phyloP scores from a whole-genome alignment of 306 rosid genomes.

The Casuarina glauca region DNA sequence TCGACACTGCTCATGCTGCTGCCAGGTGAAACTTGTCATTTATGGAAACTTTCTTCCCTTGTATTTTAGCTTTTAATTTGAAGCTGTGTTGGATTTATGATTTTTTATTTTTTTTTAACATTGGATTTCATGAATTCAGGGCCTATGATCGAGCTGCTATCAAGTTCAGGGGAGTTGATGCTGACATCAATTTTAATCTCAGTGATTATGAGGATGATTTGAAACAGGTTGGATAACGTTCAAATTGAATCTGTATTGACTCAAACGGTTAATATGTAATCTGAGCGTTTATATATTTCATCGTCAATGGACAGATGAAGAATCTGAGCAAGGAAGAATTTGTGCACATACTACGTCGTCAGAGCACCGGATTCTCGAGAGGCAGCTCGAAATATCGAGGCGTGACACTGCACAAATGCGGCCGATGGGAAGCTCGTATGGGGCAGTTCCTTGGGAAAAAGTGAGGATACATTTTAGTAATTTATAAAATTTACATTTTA shows the following conservation, averaged over 20 bases:
- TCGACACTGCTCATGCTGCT: conserved; percentile 97
- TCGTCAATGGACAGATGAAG: conserved; percentile 57
- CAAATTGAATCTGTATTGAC: neutral
- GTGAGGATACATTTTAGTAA: conserved; percentile 64
- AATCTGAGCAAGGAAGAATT: conserved; percentile 89
- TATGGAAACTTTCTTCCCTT: conserved; percentile 3
- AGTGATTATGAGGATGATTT: conserved; percentile 91
- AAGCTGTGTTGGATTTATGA: conserved; percentile 17
- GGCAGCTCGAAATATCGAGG: conserved; percentile 97
- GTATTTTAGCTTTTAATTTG: neutral
- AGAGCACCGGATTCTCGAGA: conserved; percentile 94
- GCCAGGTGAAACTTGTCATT: conserved; percentile 64
- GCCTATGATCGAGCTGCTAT: conserved; percentile 99
- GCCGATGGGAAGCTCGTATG: conserved; percentile 99
- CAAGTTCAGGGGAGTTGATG: conserved; percentile 94
- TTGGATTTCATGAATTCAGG: conserved; percentile 45
- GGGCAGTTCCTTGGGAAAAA: conserved; percentile 99
- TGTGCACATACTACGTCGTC: conserved; percentile 95
- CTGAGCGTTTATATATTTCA: conserved; percentile 21
- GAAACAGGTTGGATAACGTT: conserved; percentile 64
- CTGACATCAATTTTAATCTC: conserved; percentile 92
- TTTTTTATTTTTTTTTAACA: conserved; percentile 6
- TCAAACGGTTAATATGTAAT: conserved; percentile 1
- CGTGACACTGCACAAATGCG: conserved; percentile 98
- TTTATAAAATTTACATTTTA: conserved; percentile 28